Conservation (phyloP, 106 monocot species). For the Iris macrosiphon region DNA sequence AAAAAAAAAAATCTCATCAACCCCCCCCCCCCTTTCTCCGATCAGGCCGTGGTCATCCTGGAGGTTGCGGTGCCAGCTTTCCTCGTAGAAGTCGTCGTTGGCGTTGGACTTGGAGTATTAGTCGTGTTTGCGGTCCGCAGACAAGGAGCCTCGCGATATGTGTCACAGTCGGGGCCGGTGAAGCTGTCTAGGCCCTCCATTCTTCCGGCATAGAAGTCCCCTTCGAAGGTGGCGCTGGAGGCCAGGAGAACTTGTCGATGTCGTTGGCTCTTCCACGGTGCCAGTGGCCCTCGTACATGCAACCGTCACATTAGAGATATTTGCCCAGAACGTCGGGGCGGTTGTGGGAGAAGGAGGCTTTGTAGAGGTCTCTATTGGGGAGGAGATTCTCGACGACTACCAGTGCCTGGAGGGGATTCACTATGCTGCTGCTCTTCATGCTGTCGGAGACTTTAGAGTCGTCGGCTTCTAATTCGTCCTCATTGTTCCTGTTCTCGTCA, state of each 20-base stretch:
- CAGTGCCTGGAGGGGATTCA: not conserved
- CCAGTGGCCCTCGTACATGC: slow-evolving; percentile 71
- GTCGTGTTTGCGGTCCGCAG: slow-evolving; percentile 53
- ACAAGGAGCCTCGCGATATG: slow-evolving; percentile 52
- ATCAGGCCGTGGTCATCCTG: slow-evolving; percentile 68
- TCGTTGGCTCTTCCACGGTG: slow-evolving; percentile 58
- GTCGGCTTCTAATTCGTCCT: too few relatives aligned
- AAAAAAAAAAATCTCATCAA: too few relatives aligned
- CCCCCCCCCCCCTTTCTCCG: too few relatives aligned
- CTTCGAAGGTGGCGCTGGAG: slow-evolving; percentile 64
- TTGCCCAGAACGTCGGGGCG: slow-evolving; percentile 49
- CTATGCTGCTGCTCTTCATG: not conserved
- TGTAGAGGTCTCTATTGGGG: slow-evolving; percentile 49
- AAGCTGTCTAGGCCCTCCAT: slow-evolving; percentile 61
- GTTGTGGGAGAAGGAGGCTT: slow-evolving; percentile 29
- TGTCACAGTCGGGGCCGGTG: slow-evolving; percentile 52
- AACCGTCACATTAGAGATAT: slow-evolving; percentile 64
- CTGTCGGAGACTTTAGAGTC: not conserved
- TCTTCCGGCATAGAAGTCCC: slow-evolving; percentile 43
- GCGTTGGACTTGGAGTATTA: slow-evolving; percentile 45
- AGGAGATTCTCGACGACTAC: slow-evolving; percentile 34
- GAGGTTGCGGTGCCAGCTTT: slow-evolving; percentile 41
- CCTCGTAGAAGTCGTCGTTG: slow-evolving; percentile 68
- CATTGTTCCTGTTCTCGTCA: too few relatives aligned
- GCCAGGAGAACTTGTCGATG: slow-evolving; percentile 69